A percentile compares a stretch with the other conserved stretches of the same genome.
Evolutionary conservation across 768 basidiomycete genomes (phyloP).

Genomic region (Amanita polypyramis): DNA sequence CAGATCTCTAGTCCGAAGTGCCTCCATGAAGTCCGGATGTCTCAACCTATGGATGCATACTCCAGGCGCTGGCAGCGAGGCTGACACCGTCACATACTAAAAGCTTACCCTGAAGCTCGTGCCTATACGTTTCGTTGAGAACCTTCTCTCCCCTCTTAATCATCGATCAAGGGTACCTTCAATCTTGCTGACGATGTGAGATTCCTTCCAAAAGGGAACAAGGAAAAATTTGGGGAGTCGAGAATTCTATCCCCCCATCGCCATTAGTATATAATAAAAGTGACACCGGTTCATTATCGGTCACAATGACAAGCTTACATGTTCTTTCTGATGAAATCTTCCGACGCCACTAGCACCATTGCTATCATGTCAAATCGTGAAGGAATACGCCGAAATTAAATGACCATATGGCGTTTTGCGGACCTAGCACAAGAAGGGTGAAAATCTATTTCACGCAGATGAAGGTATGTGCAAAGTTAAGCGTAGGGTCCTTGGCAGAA

Average conservation of each 20-base stretch:
- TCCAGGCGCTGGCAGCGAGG: not conserved
- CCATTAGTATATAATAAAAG: not conserved
- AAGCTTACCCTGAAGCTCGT: constrained; percentile 7
- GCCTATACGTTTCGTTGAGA: not conserved
- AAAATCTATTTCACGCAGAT: not conserved
- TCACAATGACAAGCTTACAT: not conserved
- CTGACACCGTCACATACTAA: constrained; percentile 3
- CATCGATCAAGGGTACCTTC: not conserved
- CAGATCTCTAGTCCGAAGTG: not conserved
- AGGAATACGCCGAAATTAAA: constrained; percentile 6
- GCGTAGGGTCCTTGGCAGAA: not conserved
- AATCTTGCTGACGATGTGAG: not conserved
- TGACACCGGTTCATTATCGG: constrained; percentile 1
- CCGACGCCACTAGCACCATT: constrained; percentile 2
- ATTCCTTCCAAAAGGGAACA: not conserved
- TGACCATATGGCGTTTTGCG: constrained; percentile 4
- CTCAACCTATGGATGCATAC: not conserved
- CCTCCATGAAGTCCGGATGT: no score
- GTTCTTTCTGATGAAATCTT: constrained; percentile 5
- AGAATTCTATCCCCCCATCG: not conserved
- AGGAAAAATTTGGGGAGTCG: not conserved
- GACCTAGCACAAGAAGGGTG: not conserved
- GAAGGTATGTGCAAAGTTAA: not conserved
- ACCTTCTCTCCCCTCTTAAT: not conserved
- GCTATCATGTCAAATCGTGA: constrained; percentile 1